Percentiles rank a stretch among this genome's conserved stretches.
These are phyloP conservation scores for Alternaria arborescens DNA, from an alignment of 2,329 filamentous ascomycete genomes.

Conservation along the genomic window DNA sequence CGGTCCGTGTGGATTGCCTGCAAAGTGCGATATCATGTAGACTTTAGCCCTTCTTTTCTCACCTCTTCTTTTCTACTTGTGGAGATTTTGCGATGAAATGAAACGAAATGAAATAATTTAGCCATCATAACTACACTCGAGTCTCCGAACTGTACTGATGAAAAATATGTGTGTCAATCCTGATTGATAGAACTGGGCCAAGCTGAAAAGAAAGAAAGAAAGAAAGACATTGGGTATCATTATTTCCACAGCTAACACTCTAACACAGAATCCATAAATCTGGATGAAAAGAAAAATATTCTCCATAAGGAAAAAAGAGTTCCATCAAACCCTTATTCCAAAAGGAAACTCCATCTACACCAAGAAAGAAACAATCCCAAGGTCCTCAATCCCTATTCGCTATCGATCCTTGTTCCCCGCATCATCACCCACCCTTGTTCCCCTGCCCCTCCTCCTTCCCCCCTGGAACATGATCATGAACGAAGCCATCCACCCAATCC, in stretches of 20 bases:
- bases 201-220: not conserved
- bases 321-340: too few relatives aligned
- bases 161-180: not conserved
- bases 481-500: constrained; percentile 48
- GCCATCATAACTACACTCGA: not conserved
- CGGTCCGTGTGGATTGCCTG: constrained; percentile 79
- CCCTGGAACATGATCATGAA: constrained; percentile 39
- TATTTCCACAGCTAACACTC: not conserved
- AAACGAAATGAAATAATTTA: not conserved
- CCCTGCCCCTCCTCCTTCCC: not conserved
- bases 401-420: not conserved
- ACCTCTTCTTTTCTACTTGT: not conserved
- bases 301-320: too few relatives aligned
- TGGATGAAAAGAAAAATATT: too few relatives aligned
- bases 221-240: not conserved
- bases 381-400: too few relatives aligned
- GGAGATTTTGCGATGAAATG: not conserved
- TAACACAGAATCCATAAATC: too few relatives aligned
- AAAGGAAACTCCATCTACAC: not conserved
- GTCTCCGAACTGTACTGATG: not conserved
- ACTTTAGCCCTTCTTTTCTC: not conserved
- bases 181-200: too few relatives aligned
- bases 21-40: constrained; percentile 74
- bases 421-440: not conserved
- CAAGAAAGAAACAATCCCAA: not conserved